These are phyloP conservation scores for Puccinia polysora DNA, from an alignment of 1,284 basidiomycete species.

Conservation along the genomic window DNA sequence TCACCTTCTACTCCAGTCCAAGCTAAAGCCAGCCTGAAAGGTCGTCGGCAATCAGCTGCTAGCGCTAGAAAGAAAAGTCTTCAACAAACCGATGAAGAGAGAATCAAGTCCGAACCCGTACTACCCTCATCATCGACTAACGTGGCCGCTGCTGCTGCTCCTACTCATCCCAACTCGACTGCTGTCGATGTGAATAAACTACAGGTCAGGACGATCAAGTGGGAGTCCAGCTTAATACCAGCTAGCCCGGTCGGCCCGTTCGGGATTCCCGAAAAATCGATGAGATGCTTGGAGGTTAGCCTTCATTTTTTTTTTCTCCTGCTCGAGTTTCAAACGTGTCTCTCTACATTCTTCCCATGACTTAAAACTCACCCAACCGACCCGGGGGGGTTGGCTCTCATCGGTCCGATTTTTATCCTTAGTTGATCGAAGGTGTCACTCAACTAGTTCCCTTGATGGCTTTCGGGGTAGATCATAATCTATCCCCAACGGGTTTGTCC, in stretches of 20 bases:
- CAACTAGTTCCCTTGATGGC: slow-evolving; percentile 35
- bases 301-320: background rate
- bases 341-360: background rate
- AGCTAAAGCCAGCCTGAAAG: slow-evolving; percentile 9
- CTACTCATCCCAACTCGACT: background rate
- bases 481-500: slow-evolving; percentile 30
- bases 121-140: background rate
- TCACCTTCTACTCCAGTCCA: slow-evolving; percentile 8
- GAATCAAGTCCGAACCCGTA: slow-evolving; percentile 6
- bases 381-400: no score
- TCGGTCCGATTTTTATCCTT: no score
- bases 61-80: slow-evolving; percentile 18
- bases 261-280: slow-evolving; percentile 42
- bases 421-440: slow-evolving; percentile 41
- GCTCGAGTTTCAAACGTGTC: background rate
- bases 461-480: slow-evolving; percentile 28
- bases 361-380: no score
- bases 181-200: background rate
- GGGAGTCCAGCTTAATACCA: slow-evolving; percentile 9
- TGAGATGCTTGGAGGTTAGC: slow-evolving; percentile 40
- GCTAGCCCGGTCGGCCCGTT: slow-evolving; percentile 33
- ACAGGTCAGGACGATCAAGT: slow-evolving; percentile 17
- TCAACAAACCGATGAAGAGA: slow-evolving; percentile 12
- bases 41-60: background rate
- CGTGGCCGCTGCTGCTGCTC: slow-evolving; percentile 1